Percentiles rank a stretch among this genome's conserved stretches.
Evolutionary conservation across 352 stramenopile genomes (phyloP).

Genomic region (Phytopythium helicoides): DNA sequence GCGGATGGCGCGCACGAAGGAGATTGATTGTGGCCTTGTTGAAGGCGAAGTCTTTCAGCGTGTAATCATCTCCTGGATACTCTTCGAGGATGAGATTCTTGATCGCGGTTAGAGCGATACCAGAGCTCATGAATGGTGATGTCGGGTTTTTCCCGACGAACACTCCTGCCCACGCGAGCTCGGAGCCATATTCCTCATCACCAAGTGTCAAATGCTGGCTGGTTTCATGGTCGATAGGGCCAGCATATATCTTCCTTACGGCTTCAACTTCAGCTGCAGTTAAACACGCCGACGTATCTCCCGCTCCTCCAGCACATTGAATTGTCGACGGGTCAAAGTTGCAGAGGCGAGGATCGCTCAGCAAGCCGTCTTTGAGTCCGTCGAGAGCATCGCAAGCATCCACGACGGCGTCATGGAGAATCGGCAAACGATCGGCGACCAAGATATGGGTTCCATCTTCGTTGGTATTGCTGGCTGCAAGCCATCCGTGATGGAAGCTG

Average conservation of each 20-base stretch:
- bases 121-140: slow-evolving; percentile 20
- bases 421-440: slow-evolving; percentile 12
- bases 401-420: slow-evolving; percentile 28
- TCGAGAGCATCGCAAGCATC: slow-evolving; percentile 23
- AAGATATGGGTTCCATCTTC: slow-evolving; percentile 17
- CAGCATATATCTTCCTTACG: slow-evolving; percentile 36
- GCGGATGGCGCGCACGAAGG: slow-evolving; percentile 22
- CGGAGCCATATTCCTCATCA: slow-evolving; percentile 29
- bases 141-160: slow-evolving; percentile 19
- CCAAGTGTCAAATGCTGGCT: slow-evolving; percentile 28
- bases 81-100: slow-evolving; percentile 35
- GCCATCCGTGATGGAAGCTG: slow-evolving; percentile 30
- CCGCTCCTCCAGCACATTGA: slow-evolving; percentile 10
- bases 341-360: slow-evolving; percentile 29
- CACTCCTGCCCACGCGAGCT: slow-evolving; percentile 28
- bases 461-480: slow-evolving; percentile 21
- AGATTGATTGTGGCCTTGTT: slow-evolving; percentile 21
- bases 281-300: slow-evolving; percentile 10
- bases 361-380: slow-evolving; percentile 24
- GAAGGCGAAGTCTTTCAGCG: slow-evolving; percentile 31
- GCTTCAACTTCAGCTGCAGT: slow-evolving; percentile 25
- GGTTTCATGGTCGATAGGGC: slow-evolving; percentile 20
- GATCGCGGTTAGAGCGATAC: slow-evolving; percentile 24
- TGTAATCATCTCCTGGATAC: slow-evolving; percentile 23
- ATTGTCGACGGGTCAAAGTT: slow-evolving; percentile 18